Evolutionary conservation across 2,329 filamentous ascomycete genomes (phyloP), one percentile per base, ranked within the genome.

Genomic region (Decorospora gaudefroyi): DNA sequence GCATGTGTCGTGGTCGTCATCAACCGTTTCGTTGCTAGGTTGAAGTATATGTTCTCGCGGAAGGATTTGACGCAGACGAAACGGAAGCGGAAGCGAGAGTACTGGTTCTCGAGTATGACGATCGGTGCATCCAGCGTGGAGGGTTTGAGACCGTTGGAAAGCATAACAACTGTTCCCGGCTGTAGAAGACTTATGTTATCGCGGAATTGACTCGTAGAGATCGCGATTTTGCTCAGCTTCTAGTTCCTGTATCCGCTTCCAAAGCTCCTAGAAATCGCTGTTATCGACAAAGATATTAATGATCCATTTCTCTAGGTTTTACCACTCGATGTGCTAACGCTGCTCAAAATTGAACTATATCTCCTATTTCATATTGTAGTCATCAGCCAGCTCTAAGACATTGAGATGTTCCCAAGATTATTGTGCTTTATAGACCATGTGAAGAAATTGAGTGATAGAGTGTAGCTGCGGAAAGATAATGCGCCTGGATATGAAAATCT

Each of bases 181-280:
- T 9, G 13, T 4, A 53, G 22, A 3, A 6, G 4, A 8, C 18
- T 46, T 27, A 61, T 42, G 19, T 51, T 31, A n/a, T 6, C 40
- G 49, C 4, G 27, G 32, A 3, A 60, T 39, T 0, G 55, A 55
- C 40, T 61, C 59, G 51, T 59, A 63, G 11, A 60, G 41, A 33
- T 41, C 60, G 3, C 58, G 48, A 17, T 60, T 63, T 34, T 60
- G 56, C 4, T 48, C n/a, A 6, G 50, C 47, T 36, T 63, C 59
- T 2, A 60, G 42, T 23, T 45, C 13, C 2, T 41, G 11, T 8
- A 61, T 16, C 8, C 46, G 46, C 11, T 25, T 23, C 9, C 23
- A 15, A 3, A 60, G 26, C 38, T 63, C 61, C 22, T 17, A 18
- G 8, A 39, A 8, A 4, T 58, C 45, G n/a, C 7, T n/a, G 3